Base-by-base conservation (phyloP, 2,329 filamentous ascomycete genomes). In the Ophiostoma pallidulum region DNA sequence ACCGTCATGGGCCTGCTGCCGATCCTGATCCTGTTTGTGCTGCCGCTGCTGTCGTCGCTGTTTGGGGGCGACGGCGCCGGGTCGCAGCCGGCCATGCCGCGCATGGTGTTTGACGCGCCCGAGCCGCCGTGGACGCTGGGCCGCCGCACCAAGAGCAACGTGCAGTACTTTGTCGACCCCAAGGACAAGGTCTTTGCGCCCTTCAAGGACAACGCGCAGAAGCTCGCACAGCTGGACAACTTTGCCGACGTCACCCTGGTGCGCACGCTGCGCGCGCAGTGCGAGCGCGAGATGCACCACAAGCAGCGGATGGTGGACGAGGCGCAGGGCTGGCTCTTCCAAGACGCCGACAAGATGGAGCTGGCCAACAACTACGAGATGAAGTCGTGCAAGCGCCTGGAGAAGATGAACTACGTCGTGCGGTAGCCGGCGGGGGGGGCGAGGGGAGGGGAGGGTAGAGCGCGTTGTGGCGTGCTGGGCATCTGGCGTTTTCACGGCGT, bases 131-230 rank as follows among this genome's bases (percentile, higher is more conserved):
- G 86, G 62, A 95, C 87, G 16, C 69, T 82, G 58, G 75, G 82
- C 56, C 85, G 88, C 49, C 77, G 74, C 20, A 91, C 77, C 0
- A 77, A 78, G 47, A 72, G 88, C 53, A 80, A 83, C 45, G 74
- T 94, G 45, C 77, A 86, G 51, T 98, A 97, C 69, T 98, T 77
- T 60, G 76, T 97, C 52, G 82, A 94, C 61, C 89, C 89, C 1
- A 62, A 65, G 4, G 90, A 96, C 24, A 76, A 95, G 26, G 74
- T 77, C 24, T 78, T 51, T 31, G 47, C 40, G 26, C 24, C 48
- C 3, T 55, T 50, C 44, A 49, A 82, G 31, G 90, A 80, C 63
- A 81, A 74, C 47, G 65, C 75, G 10, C 73, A 77, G 48, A 84
- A 92, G 62, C 77, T 94, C 60, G 69, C 71, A 41, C 76, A 83